Conservation (phyloP, 495 filamentous ascomycete species). For the Daldinia vernicosa region DNA sequence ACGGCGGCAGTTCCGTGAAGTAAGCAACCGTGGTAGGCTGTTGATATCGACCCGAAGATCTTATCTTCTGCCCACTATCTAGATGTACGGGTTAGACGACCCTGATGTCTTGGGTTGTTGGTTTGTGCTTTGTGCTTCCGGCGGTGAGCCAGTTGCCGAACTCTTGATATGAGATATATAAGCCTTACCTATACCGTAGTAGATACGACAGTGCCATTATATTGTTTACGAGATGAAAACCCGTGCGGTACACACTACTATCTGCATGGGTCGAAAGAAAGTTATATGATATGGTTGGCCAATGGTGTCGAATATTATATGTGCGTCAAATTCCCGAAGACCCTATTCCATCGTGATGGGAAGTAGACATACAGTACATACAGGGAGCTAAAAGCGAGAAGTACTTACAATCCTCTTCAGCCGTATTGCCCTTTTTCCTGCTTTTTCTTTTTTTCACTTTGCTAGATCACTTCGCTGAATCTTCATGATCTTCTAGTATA, state of each 20-base stretch:
- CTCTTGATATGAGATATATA: neutral
- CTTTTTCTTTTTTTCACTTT: neutral
- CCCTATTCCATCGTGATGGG: conserved; percentile 6
- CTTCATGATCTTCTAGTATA: neutral
- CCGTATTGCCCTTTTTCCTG: neutral
- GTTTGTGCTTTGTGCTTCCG: conserved; percentile 4
- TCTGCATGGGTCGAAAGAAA: neutral
- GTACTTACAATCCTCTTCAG: neutral
- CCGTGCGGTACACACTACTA: neutral
- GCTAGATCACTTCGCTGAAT: neutral
- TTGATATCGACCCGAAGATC: conserved; percentile 9
- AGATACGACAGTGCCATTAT: conserved; percentile 5
- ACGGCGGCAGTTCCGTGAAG: neutral
- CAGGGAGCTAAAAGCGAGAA: neutral
- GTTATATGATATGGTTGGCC: conserved; percentile 4
- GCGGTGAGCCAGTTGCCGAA: conserved; percentile 18
- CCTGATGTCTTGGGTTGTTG: neutral
- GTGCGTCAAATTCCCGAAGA: neutral
- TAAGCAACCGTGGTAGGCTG: neutral
- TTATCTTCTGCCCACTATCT: conserved; percentile 16
- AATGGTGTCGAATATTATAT: neutral
- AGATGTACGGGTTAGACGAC: neutral
- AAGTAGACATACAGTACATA: neutral
- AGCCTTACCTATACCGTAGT: neutral
- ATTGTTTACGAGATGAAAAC: neutral